A percentile compares a stretch with the other conserved stretches of the same genome.
phyloP scores from a whole-genome alignment of 2,329 filamentous ascomycete genomes.

The Xylogone sp. region DNA sequence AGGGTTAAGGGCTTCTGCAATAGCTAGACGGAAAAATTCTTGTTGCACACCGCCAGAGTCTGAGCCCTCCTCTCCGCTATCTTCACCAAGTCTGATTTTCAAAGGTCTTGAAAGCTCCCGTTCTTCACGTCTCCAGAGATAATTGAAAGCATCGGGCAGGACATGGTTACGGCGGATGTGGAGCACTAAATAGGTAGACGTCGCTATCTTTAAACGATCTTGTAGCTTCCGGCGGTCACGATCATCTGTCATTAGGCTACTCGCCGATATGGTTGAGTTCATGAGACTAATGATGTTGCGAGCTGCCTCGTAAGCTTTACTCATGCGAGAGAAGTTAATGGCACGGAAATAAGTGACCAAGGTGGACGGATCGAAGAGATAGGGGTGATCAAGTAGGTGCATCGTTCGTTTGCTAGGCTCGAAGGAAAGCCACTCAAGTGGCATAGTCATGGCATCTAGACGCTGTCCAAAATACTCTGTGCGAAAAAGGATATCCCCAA shows the following conservation, averaged over 20 bases:
- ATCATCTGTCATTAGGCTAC: slow-evolving; percentile 50
- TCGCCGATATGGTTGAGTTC: slow-evolving; percentile 46
- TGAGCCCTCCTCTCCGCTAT: slow-evolving; percentile 79
- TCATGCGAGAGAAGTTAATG: slow-evolving; percentile 83
- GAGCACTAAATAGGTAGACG: slow-evolving; percentile 68
- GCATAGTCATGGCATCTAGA: slow-evolving; percentile 71
- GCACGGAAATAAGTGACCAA: slow-evolving; percentile 82
- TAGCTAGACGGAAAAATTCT: slow-evolving; percentile 86
- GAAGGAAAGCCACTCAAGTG: slow-evolving; percentile 66
- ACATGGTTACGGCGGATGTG: slow-evolving; percentile 65
- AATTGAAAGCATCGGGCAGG: slow-evolving; percentile 73
- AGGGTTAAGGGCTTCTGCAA: slow-evolving; percentile 75
- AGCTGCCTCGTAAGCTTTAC: slow-evolving; percentile 69
- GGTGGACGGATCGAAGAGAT: slow-evolving; percentile 69
- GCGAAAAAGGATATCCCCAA: slow-evolving; percentile 67
- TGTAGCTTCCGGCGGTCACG: slow-evolving; percentile 60
- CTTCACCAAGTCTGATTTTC: slow-evolving; percentile 82
- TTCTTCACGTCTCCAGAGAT: slow-evolving; percentile 82
- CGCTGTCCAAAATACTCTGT: slow-evolving; percentile 73
- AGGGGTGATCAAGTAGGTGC: slow-evolving; percentile 78
- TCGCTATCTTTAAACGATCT: slow-evolving; percentile 61
- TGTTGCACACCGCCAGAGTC: slow-evolving; percentile 95
- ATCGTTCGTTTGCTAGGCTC: slow-evolving; percentile 56
- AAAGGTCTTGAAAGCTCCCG: slow-evolving; percentile 80
- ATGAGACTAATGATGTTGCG: slow-evolving; percentile 54